Base-by-base conservation (phyloP, 202 grass and related monocot genomes). In the Panicum hallii region DNA sequence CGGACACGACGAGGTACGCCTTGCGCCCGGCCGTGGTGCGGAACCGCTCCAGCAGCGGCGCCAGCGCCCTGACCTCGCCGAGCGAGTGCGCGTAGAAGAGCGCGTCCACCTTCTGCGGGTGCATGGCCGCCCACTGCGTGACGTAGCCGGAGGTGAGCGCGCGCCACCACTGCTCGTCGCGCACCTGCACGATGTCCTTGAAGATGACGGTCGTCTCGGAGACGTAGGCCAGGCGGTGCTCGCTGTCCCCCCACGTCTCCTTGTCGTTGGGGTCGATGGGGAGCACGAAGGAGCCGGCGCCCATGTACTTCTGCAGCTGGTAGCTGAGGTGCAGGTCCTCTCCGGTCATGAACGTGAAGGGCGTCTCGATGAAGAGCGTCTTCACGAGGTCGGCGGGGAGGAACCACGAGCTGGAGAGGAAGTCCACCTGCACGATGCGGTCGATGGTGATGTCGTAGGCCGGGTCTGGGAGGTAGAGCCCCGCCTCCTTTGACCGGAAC, bases 281-380 rank as follows among this genome's bases (percentile, higher is more conserved):
- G 38, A 99, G 82, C 67, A 99, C 91, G 81, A 92, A 99, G 14
- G 96, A 99, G 0, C 91, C 93, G 0, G 91, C 91, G 12, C 90
- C 94, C 82, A 94, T 99, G 88, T 99, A 99, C 79, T 99, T 99
- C 57, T 99, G 97, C 53, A 99, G 86, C 85, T 96, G 93, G 85
- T 99, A 96, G 68, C 97, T 99, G 8, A 99, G 91, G 67, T 99
- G 93, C 5, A 99, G 93, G 71, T 99, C 97, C 90, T 99, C 97
- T 12, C 97, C 97, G 1, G 97, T 99, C 90, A 91, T 85, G 82
- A 96, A 96, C 65, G 97, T 99, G 84, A 90, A 99, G 0, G 97
- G 97, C 28, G 72, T 92, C 79, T 99, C 90, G 22, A 99, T 87
- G 86, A 99, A 99, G 76, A 99, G 82, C 44, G 88, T 85, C 86